phyloP scores from a whole-genome alignment of 2,329 filamentous ascomycete genomes.

The Hypoxylon sp. region DNA sequence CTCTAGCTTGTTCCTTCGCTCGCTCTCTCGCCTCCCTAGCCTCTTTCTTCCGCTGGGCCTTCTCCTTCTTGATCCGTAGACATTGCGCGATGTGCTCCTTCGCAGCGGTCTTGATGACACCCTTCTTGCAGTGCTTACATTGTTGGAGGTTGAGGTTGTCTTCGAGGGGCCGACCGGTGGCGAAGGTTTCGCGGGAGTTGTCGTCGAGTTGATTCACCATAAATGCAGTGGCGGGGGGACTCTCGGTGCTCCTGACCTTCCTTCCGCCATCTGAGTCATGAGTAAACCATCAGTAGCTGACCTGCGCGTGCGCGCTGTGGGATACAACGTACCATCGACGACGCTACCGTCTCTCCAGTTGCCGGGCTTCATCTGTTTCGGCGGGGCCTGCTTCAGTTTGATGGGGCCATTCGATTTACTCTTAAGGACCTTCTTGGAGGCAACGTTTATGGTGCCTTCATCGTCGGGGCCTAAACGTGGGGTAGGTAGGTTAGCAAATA shows the following conservation, averaged over 20 bases:
- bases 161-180: conserved; percentile 82
- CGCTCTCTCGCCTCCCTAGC: conserved; percentile 76
- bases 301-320: neutral
- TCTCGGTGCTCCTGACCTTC: conserved; percentile 60
- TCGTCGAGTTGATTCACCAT: conserved; percentile 79
- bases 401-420: conserved; percentile 61
- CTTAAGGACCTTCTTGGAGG: conserved; percentile 66
- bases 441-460: conserved; percentile 72
- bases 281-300: conserved; percentile 10
- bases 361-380: conserved; percentile 73
- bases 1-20: conserved; percentile 70
- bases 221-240: conserved; percentile 61
- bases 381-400: conserved; percentile 72
- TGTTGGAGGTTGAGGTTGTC: conserved; percentile 82
- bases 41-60: conserved; percentile 81
- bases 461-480: conserved; percentile 57
- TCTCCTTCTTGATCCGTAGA: conserved; percentile 84
- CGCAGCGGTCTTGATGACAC: conserved; percentile 79
- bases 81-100: conserved; percentile 86
- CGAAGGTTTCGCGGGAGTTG: conserved; percentile 80
- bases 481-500: conserved; percentile 21
- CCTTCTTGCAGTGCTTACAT: conserved; percentile 96
- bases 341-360: conserved; percentile 78
- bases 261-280: conserved; percentile 61
- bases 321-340: conserved; percentile 64